Conservation (phyloP, 2,329 filamentous ascomycete genomes). For the Magnaporthales sp. region DNA sequence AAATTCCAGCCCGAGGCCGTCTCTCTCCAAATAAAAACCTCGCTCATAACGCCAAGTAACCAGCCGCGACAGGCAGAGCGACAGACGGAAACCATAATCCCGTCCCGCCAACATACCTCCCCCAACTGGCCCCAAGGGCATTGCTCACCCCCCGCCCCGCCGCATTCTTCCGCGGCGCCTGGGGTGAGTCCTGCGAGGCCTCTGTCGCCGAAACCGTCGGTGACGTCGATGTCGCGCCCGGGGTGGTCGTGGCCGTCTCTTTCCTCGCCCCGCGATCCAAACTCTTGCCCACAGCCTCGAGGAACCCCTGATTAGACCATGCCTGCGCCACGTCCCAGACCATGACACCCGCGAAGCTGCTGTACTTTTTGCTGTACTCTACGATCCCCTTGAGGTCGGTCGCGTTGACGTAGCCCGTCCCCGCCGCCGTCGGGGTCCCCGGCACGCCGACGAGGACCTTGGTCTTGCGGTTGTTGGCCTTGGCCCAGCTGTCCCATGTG, state of each 20-base stretch:
- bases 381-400: conserved; percentile 40
- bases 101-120: not conserved
- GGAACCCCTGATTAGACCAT: conserved; percentile 46
- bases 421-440: conserved; percentile 39
- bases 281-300: conserved; percentile 31
- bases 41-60: not conserved
- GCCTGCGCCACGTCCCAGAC: conserved; percentile 60
- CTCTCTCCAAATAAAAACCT: not conserved
- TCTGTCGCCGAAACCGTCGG: too few species aligned
- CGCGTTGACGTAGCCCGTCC: conserved; percentile 44
- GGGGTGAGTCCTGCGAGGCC: not conserved
- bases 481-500: conserved; percentile 56
- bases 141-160: too few species aligned
- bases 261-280: conserved; percentile 14
- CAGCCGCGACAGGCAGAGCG: not conserved
- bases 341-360: conserved; percentile 60
- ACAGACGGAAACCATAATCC: not conserved
- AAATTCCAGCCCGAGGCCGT: not conserved
- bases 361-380: conserved; percentile 41
- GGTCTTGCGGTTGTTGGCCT: conserved; percentile 48
- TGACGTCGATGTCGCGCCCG: too few species aligned
- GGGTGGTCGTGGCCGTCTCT: not conserved
- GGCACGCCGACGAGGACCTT: conserved; percentile 56
- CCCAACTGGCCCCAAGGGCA: too few species aligned
- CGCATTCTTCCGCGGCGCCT: not conserved